These are phyloP conservation scores for Phytophthora nicotianae DNA, from an alignment of 352 stramenopile genomes.

Conservation along the genomic window DNA sequence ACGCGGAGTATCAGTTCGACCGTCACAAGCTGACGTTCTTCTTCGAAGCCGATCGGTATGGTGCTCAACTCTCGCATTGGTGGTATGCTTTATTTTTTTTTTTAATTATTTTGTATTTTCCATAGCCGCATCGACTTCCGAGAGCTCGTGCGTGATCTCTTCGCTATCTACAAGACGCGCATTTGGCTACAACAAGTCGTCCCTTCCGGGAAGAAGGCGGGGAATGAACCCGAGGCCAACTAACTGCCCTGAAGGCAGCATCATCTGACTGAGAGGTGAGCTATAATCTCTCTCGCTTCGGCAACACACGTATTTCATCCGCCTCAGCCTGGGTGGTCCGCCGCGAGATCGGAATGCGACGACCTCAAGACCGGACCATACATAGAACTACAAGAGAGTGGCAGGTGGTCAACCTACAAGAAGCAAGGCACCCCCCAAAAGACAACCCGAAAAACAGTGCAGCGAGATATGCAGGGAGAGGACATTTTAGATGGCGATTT, in stretches of 20 bases:
- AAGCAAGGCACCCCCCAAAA: conserved; percentile 4
- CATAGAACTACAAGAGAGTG: conserved; percentile 34
- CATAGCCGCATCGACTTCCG: conserved; percentile 96
- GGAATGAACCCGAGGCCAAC: conserved; percentile 60
- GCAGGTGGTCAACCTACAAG: conserved; percentile 15
- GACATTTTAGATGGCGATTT: conserved; percentile 52
- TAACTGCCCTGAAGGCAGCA: conserved; percentile 30
- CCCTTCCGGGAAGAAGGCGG: conserved; percentile 70
- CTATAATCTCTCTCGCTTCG: conserved; percentile 18
- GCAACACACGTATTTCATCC: conserved; percentile 23
- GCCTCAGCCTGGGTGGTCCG: conserved; percentile 22
- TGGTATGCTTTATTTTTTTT: neutral
- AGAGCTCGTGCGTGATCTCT: conserved; percentile 97
- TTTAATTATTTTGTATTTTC: neutral
- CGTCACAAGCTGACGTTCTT: conserved; percentile 99
- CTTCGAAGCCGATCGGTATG: conserved; percentile 95
- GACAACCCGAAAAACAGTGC: conserved; percentile 21
- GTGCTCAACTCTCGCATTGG: neutral
- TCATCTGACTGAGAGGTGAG: conserved; percentile 11
- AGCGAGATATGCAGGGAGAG: conserved; percentile 35
- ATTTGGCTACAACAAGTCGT: conserved; percentile 98
- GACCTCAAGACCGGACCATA: conserved; percentile 29
- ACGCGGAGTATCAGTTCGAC: conserved; percentile 99
- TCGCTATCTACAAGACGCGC: conserved; percentile 98
- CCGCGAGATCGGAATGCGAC: conserved; percentile 34